Conservation (phyloP, 371 early-diverging fungal genomes). For the Mortierella sp. region DNA sequence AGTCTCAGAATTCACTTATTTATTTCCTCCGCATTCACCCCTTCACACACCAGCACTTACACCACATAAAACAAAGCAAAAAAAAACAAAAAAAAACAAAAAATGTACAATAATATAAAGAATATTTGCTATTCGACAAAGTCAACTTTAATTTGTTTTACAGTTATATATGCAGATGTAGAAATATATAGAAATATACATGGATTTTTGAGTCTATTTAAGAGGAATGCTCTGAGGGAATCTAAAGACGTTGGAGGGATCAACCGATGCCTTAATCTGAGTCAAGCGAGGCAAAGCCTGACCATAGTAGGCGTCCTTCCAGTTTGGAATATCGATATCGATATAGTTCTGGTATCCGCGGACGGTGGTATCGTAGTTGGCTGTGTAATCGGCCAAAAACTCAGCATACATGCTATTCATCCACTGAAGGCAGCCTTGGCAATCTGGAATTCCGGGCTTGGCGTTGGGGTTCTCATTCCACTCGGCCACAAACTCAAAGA, state of each 20-base stretch:
- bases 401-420: slow-evolving; percentile 47
- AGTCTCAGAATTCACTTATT: background rate
- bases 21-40: slow-evolving; percentile 9
- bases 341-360: slow-evolving; percentile 58
- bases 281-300: slow-evolving; percentile 38
- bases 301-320: slow-evolving; percentile 57
- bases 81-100: background rate
- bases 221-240: slow-evolving; percentile 60
- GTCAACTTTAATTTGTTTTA: background rate
- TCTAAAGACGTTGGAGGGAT: slow-evolving; percentile 56
- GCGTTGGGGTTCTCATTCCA: slow-evolving; percentile 39
- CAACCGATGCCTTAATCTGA: slow-evolving; percentile 49
- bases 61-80: background rate
- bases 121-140: background rate
- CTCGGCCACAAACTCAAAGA: slow-evolving; percentile 54
- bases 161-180: background rate
- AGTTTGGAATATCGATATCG: slow-evolving; percentile 49
- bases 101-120: slow-evolving; percentile 4
- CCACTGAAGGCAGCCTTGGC: slow-evolving; percentile 51
- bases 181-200: background rate
- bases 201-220: slow-evolving; percentile 6
- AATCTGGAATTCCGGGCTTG: slow-evolving; percentile 39
- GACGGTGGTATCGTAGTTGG: slow-evolving; percentile 21
- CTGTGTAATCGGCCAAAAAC: slow-evolving; percentile 35
- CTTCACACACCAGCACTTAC: slow-evolving; percentile 1